phyloP scores from a whole-genome alignment of 106 monocot genomes.

The Allium fistulosum region DNA sequence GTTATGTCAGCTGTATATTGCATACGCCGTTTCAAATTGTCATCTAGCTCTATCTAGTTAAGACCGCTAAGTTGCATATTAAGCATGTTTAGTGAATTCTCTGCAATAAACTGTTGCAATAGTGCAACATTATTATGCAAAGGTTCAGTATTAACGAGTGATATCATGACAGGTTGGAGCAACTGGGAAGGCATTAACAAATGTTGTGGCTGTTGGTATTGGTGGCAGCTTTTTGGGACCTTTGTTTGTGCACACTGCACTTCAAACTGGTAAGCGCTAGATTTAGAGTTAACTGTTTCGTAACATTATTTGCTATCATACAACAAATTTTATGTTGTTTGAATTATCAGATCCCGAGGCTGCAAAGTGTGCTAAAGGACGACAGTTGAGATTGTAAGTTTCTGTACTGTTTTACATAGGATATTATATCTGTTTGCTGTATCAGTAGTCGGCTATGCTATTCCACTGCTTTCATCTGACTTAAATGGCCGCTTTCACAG shows the following conservation, averaged over 20 bases:
- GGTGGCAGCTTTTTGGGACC: constrained; percentile 96
- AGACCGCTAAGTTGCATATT: no score
- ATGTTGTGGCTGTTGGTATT: constrained; percentile 91
- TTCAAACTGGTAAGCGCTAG: constrained; percentile 62
- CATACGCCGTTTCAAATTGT: no score
- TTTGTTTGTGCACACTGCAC: constrained; percentile 92
- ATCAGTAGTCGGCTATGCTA: background rate
- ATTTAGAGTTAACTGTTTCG: background rate
- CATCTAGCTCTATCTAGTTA: no score
- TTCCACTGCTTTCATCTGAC: background rate
- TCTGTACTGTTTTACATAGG: constrained; percentile 2
- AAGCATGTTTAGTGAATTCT: no score
- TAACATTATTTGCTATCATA: background rate
- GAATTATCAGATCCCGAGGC: constrained; percentile 65
- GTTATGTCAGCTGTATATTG: no score
- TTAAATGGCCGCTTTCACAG: background rate
- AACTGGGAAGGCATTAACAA: constrained; percentile 80
- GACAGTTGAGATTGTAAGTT: constrained; percentile 87
- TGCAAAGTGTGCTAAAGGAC: constrained; percentile 71
- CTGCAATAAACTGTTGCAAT: background rate
- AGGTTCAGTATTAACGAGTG: background rate
- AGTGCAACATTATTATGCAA: background rate
- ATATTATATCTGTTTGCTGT: background rate
- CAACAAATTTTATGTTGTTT: background rate
- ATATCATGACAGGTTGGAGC: constrained; percentile 64